These are phyloP conservation scores for Cordyceps javanica DNA, from an alignment of 2,329 filamentous ascomycete species.

Conservation along the genomic window DNA sequence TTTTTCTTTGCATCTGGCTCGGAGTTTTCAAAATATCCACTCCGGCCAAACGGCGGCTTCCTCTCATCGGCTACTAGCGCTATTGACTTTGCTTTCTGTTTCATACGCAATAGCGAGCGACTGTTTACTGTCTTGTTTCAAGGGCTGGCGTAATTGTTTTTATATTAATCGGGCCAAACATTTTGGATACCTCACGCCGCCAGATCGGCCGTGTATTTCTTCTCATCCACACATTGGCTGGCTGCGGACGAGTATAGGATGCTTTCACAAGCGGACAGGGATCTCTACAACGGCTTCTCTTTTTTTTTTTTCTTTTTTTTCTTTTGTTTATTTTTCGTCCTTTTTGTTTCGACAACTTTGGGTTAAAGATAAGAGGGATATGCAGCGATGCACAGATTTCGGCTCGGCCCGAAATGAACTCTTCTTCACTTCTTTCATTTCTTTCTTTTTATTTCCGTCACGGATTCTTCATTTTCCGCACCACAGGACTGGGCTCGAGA, in stretches of 20 bases:
- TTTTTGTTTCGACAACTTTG: constrained; percentile 24
- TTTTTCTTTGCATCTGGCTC: constrained; percentile 32
- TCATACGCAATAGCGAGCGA: constrained; percentile 36
- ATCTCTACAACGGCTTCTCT: constrained; percentile 39
- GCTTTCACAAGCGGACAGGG: constrained; percentile 48
- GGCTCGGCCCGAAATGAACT: constrained; percentile 43
- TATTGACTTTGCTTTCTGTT: constrained; percentile 28
- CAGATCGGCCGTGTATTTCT: constrained; percentile 42
- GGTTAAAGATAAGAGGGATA: constrained; percentile 50
- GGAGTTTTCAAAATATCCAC: constrained; percentile 35
- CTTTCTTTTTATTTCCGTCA: constrained; percentile 22
- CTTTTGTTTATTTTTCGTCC: constrained; percentile 23
- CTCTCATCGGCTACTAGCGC: constrained; percentile 17
- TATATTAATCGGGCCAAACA: constrained; percentile 26
- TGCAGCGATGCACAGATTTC: constrained; percentile 58
- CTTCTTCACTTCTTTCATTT: constrained; percentile 34
- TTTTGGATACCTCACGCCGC: constrained; percentile 34
- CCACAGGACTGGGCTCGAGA: constrained; percentile 4
- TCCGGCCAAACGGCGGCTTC: constrained; percentile 18
- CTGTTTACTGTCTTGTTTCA: constrained; percentile 15
- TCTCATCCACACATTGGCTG: constrained; percentile 46
- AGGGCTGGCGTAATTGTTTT: constrained; percentile 20
- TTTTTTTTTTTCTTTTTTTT: constrained; percentile 21
- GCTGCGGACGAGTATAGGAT: constrained; percentile 43
- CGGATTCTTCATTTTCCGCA: constrained; percentile 5